Conservation (phyloP, 345 rosid genomes). For the Jatropha curcas region DNA sequence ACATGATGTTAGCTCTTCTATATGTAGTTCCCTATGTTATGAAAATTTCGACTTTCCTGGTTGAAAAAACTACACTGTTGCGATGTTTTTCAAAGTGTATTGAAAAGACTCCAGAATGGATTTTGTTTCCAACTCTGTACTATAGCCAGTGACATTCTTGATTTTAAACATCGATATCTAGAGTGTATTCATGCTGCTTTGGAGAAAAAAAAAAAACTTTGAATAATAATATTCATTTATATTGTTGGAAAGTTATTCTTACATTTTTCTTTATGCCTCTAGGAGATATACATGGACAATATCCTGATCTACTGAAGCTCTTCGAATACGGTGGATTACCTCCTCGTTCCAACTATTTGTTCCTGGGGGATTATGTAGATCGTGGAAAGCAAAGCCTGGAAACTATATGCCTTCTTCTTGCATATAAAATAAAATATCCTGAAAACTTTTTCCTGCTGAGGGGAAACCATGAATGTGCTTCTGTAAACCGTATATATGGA, state of each 20-base stretch:
- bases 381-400: conserved; percentile 37
- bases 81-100: no score
- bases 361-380: conserved; percentile 36
- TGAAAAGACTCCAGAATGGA: background rate
- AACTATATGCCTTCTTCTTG: conserved; percentile 35
- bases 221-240: background rate
- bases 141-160: background rate
- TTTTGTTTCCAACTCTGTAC: background rate
- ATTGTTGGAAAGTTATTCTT: background rate
- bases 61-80: background rate
- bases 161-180: background rate
- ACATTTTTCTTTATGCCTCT: background rate
- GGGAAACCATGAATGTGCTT: conserved; percentile 39
- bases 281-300: conserved; percentile 38
- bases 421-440: conserved; percentile 30
- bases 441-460: conserved; percentile 28
- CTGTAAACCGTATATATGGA: conserved; percentile 32
- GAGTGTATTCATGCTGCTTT: background rate
- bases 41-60: background rate
- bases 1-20: background rate
- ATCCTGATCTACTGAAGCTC: conserved; percentile 29
- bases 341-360: conserved; percentile 30
- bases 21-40: background rate
- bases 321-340: conserved; percentile 32
- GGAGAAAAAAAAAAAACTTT: no score